Conservation (phyloP, 768 basidiomycete genomes). For the Tricholoma bakamatsutake region DNA sequence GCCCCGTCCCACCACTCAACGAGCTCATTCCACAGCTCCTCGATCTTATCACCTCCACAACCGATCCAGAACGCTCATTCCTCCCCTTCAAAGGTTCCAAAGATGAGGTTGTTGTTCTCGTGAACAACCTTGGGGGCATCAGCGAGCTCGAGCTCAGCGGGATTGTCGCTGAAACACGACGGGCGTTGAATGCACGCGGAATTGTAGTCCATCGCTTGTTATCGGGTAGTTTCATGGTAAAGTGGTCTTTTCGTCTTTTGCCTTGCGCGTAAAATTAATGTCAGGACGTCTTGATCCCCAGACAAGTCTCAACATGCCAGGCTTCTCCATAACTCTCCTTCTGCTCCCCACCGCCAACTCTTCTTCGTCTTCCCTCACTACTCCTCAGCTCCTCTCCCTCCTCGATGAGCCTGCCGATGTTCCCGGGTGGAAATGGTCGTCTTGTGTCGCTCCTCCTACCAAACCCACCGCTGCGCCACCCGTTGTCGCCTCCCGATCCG, state of each 20-base stretch:
- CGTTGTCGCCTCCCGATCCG: background rate
- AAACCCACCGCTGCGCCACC: background rate
- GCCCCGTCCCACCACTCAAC: conserved; percentile 65
- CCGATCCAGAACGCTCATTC: conserved; percentile 74
- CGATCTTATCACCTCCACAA: conserved; percentile 62
- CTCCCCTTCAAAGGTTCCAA: conserved; percentile 54
- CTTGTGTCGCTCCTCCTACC: conserved; percentile 34
- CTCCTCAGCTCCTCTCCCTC: conserved; percentile 50
- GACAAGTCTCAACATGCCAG: conserved; percentile 93
- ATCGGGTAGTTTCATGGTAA: conserved; percentile 85
- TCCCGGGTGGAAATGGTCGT: conserved; percentile 85
- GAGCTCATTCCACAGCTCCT: conserved; percentile 68
- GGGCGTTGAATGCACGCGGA: conserved; percentile 47
- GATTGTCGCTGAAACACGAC: conserved; percentile 56
- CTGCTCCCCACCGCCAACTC: conserved; percentile 50
- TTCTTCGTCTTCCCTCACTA: conserved; percentile 30
- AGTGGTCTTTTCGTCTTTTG: conserved; percentile 5
- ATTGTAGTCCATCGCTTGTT: conserved; percentile 59
- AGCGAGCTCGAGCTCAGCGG: conserved; percentile 78
- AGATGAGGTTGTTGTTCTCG: conserved; percentile 71
- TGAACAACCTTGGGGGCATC: conserved; percentile 86
- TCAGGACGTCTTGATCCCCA: conserved; percentile 17
- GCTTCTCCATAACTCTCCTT: conserved; percentile 80
- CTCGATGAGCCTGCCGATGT: conserved; percentile 63
- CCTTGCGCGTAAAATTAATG: background rate